Conservation (phyloP, 164 flowering plant species). For the Platanus orientalis region DNA sequence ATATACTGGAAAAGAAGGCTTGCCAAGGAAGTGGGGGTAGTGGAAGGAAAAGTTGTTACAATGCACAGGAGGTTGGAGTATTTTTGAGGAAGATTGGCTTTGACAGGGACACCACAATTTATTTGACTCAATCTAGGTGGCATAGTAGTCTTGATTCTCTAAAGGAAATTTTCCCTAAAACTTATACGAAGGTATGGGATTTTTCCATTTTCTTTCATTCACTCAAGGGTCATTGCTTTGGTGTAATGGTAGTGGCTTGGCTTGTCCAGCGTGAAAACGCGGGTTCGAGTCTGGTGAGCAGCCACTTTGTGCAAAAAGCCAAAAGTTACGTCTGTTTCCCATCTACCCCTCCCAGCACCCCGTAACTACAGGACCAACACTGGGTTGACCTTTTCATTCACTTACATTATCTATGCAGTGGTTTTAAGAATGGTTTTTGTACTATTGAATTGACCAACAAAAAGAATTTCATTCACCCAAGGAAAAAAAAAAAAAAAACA, state of each 20-base stretch:
- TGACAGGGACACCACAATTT: conserved; percentile 60
- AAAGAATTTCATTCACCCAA: too few species aligned
- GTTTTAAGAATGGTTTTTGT: too few species aligned
- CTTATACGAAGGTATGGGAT: conserved; percentile 70
- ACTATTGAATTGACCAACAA: too few species aligned
- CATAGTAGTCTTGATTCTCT: conserved; percentile 63
- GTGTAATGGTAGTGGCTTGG: too few species aligned
- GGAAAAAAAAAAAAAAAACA: too few species aligned
- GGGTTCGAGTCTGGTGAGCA: too few species aligned
- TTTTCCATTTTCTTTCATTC: background rate
- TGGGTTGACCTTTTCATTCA: background rate
- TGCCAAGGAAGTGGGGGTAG: conserved; percentile 45
- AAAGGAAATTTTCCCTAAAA: conserved; percentile 77
- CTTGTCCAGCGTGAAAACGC: too few species aligned
- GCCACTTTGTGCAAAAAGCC: too few species aligned
- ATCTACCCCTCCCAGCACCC: too few species aligned
- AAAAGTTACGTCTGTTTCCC: too few species aligned
- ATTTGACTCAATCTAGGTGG: conserved; percentile 81
- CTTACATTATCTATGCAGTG: background rate
- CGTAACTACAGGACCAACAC: too few species aligned
- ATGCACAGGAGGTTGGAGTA: conserved; percentile 58
- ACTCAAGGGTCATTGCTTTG: too few species aligned
- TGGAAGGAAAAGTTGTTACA: conserved; percentile 59
- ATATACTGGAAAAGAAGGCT: conserved; percentile 63
- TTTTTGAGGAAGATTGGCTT: conserved; percentile 76